Evolutionary conservation across 176 grass and related monocot species (phyloP), one percentile per base, ranked within the genome.

Genomic region (Oryza nivara): DNA sequence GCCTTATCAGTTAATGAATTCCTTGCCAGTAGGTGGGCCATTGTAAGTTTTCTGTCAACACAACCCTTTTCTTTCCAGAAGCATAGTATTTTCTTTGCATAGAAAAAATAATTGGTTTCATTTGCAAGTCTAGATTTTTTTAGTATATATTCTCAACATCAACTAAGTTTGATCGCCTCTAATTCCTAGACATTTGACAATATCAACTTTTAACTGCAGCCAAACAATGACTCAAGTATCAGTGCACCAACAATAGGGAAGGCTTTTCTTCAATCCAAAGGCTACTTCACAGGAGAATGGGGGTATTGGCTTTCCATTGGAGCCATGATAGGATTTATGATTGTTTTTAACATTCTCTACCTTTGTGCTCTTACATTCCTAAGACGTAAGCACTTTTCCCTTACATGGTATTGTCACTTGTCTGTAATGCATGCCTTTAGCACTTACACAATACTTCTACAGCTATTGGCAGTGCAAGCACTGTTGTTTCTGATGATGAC

Each of bases 231-330:
- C 66, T 22, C n/a, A 30, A 91, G 5, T 32, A 91, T 94, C 60
- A n/a, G 69, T 81, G 89, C 80, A 78, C 14, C 48, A 56, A 94
- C 89, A 17, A 23, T 94, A 78, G 92, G 92, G 35, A 81, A 64
- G 48, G 92, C 92, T 77, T 71, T 75, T 84, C 80, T 94, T 58
- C 87, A 89, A 94, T 94, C 92, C 46, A 94, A 43, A 89, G 83
- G 76, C 11, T 61, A 82, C 40, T 94, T 94, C 79, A 63, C 41
- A 22, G 52, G 83, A 36, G 84, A 72, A 51, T 84, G 88, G 61
- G 90, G 86, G 83, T 94, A 85, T 81, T 94, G 92, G 92, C 12
- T 94, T 86, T 74, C 86, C 63, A 63, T 94, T 51, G 92, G 67
- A 34, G 92, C 89, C 5, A 48, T 91, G 19, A 56, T 88, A 16